Evolutionary conservation across 345 rosid genomes (phyloP).

Genomic region (Anacardium occidentale): DNA sequence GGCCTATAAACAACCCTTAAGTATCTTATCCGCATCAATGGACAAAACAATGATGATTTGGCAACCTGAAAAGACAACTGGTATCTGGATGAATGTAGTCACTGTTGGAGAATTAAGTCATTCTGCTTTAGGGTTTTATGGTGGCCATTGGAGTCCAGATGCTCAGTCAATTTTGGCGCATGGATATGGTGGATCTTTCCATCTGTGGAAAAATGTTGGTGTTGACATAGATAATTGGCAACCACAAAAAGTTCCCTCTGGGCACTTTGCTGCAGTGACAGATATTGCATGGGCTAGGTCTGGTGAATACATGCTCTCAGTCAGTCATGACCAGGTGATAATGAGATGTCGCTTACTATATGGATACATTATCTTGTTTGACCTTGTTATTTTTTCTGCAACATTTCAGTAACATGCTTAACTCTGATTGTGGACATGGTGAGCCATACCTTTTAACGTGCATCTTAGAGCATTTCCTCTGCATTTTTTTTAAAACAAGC

Average conservation of each 20-base stretch:
- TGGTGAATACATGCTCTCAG: conserved; percentile 76
- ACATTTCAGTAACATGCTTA: not conserved
- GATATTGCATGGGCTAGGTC: conserved; percentile 80
- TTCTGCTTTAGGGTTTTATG: conserved; percentile 95
- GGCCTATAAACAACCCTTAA: conserved; percentile 56
- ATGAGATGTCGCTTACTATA: not conserved
- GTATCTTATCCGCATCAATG: conserved; percentile 91
- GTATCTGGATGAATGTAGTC: conserved; percentile 97
- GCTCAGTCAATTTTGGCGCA: conserved; percentile 73
- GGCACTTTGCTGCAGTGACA: conserved; percentile 82
- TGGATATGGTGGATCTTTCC: conserved; percentile 93
- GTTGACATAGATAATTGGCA: conserved; percentile 68
- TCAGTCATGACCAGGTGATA: conserved; percentile 90
- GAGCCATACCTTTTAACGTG: not conserved
- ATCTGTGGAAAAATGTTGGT: conserved; percentile 82
- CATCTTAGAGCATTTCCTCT: not conserved
- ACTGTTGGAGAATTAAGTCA: conserved; percentile 94
- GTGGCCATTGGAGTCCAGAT: conserved; percentile 90
- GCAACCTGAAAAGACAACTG: conserved; percentile 82
- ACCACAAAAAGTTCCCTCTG: conserved; percentile 84
- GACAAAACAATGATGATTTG: conserved; percentile 99
- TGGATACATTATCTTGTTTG: not conserved
- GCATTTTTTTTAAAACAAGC: not conserved
- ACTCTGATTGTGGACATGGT: not conserved
- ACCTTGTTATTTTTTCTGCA: not conserved